Percentiles rank a stretch among this genome's conserved stretches.
Conservation (phyloP, 345 rosid genomes). For the Cochlearia excelsa region DNA sequence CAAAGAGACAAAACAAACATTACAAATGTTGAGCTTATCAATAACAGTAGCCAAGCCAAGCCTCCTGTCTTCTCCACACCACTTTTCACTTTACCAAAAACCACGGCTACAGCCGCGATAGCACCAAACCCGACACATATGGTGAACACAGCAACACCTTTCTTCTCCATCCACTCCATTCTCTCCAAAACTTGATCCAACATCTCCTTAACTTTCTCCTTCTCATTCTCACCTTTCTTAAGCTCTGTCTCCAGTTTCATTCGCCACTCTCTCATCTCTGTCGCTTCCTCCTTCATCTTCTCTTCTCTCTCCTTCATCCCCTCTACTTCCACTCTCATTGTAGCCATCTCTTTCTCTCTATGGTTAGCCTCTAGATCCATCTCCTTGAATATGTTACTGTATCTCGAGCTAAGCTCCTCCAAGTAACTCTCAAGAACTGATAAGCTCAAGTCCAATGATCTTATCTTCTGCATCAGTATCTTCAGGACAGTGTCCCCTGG, state of each 20-base stretch:
- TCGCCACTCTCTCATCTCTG: conserved; percentile 71
- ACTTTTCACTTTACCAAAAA: conserved; percentile 22
- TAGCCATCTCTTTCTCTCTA: conserved; percentile 50
- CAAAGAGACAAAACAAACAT: conserved; percentile 39
- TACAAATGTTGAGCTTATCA: conserved; percentile 31
- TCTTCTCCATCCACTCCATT: conserved; percentile 67
- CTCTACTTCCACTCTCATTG: conserved; percentile 51
- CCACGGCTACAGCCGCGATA: conserved; percentile 39
- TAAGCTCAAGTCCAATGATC: conserved; percentile 71
- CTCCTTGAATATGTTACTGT: conserved; percentile 66
- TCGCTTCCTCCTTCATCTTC: conserved; percentile 56
- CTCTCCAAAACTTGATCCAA: conserved; percentile 50
- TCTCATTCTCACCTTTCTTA: conserved; percentile 48
- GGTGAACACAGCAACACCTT: conserved; percentile 61
- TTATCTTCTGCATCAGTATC: conserved; percentile 90
- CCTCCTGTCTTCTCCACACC: conserved; percentile 24
- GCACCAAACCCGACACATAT: conserved; percentile 55
- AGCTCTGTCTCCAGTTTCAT: conserved; percentile 38
- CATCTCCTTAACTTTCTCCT: conserved; percentile 20
- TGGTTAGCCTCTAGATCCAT: conserved; percentile 58
- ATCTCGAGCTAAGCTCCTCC: conserved; percentile 75
- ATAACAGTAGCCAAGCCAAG: conserved; percentile 32
- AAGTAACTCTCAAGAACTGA: conserved; percentile 82
- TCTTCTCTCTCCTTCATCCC: conserved; percentile 49
- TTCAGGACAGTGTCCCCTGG: conserved; percentile 92